Evolutionary conservation across 768 basidiomycete genomes (phyloP), one percentile per base, ranked within the genome.

Genomic region (Psilocybe cubensis): DNA sequence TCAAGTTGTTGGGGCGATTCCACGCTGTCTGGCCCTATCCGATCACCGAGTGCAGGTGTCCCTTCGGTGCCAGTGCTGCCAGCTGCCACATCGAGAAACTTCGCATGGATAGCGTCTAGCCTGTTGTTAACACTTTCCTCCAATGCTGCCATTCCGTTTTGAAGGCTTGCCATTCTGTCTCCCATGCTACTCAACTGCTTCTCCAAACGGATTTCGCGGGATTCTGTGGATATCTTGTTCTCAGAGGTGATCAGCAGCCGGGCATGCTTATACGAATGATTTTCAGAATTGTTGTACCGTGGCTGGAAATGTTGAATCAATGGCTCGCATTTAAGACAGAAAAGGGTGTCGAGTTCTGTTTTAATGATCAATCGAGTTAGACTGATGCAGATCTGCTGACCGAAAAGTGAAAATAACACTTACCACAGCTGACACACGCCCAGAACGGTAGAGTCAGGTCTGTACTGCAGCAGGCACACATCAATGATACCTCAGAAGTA

Each of bases 381-480:
- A 10, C 10, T n/a, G 35, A 38, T 38, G n/a, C n/a, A 38, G 35
- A 38, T 38, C n/a, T 9, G 35, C n/a, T 38, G n/a, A n/a, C n/a
- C n/a, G 9, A 38, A 38, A n/a, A 44, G 25, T 28, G 50, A 47
- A 47, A 23, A n/a, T n/a, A n/a, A n/a, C n/a, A 7, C 53, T 17
- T 46, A 56, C 55, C 46, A n/a, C 55, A 56, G 18, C 18, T 49
- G 20, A 44, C 47, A 43, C 55, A 56, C 9, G 42, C 48, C 55
- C 55, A 56, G 23, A 41, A 56, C 12, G 55, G 55, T 7, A 56
- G 28, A n/a, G 47, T 49, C 12, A 56, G 18, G 23, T 41, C 29
- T 25, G 28, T 43, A 7, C 35, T 47, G 23, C 55, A 56, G 35
- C 55, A 56, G 25, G 48, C 55, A 21, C 55, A 56, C 20, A 41